Evolutionary conservation across 371 early-diverging fungal genomes (phyloP).

Genomic region (Fennellomyces sp.): DNA sequence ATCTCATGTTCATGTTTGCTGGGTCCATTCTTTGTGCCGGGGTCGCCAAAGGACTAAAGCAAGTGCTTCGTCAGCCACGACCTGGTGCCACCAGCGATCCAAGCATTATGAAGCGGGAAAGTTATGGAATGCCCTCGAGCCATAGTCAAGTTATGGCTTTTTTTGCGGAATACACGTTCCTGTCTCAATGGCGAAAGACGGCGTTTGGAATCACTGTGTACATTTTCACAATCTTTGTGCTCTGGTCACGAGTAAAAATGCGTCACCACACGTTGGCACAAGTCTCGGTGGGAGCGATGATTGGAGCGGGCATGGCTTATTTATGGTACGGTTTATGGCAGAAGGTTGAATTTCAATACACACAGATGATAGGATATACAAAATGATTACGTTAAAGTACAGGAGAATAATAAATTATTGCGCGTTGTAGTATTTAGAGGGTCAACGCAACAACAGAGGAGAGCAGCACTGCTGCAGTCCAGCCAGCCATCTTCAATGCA

Average conservation of each 20-base stretch:
- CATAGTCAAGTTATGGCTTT: constrained; percentile 78
- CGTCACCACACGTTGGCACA: constrained; percentile 57
- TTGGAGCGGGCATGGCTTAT: constrained; percentile 30
- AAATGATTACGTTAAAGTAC: too few species aligned
- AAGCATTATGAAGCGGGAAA: constrained; percentile 6
- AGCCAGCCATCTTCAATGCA: background rate
- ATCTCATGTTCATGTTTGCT: constrained; percentile 30
- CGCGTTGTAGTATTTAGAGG: constrained; percentile 1
- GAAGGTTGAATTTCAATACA: constrained; percentile 1
- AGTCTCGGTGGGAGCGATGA: constrained; percentile 46
- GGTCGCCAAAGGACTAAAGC: constrained; percentile 51
- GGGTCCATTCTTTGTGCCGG: constrained; percentile 27
- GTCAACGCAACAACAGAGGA: background rate
- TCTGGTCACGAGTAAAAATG: constrained; percentile 58
- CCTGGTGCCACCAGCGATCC: constrained; percentile 20
- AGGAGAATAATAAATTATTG: too few species aligned
- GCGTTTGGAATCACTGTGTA: constrained; percentile 22
- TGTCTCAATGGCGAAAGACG: background rate
- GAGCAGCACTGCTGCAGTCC: constrained; percentile 3
- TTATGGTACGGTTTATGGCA: constrained; percentile 15
- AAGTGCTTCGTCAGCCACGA: constrained; percentile 52
- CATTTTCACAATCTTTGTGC: constrained; percentile 41
- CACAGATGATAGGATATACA: too few species aligned
- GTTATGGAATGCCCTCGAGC: constrained; percentile 79
- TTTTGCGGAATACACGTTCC: constrained; percentile 57